Base-by-base conservation (phyloP, 305 asterid species). In the Rubia tinctorum region DNA sequence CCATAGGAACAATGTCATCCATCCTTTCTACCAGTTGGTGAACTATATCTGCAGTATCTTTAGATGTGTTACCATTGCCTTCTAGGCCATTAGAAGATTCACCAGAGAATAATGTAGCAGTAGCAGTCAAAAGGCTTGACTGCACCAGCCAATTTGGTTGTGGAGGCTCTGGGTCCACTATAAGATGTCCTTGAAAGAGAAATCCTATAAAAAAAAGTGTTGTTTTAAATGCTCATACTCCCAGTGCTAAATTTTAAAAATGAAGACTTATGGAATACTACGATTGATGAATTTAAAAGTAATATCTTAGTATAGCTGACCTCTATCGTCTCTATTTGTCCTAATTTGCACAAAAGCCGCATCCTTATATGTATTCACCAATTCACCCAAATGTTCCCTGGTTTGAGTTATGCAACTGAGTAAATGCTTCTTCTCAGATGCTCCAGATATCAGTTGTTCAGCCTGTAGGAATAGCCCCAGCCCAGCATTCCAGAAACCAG, bases 141-240 rank as follows among this genome's bases (percentile, higher is more conserved):
- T 47, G 90, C 71, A 90, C 87, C 72, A 94, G 75, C 99, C 98
- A 94, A 69, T 80, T 83, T 2, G 98, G 96, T 83, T 89, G 95
- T 60, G 93, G 93, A 82, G 99, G 98, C 87, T 92, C 98, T 17
- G 85, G 87, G 78, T 94, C 99, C n/a, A 90, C 96, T 22, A 98
- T 92, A 43, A 94, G 96, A 82, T 94, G 99, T 80, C 99, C 99
- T 84, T 94, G 98, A 73, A 94, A 94, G 68, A 94, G 85, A 81
- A 81, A 94, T 55, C 99, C 99, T 94, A 89, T 65, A 66, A 23
- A 60, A 68, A 22, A 30, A 68, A 9, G 56, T 3, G 20, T 18
- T 34, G 55, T 64, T 68, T 44, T 12, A 14, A 49, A 22, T 27
- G 55, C 3, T 25, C 12, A n/a, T 55, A 55, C 63, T 42, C 9